phyloP scores from a whole-genome alignment of 106 monocot species.

The Ottelia alismoides region DNA sequence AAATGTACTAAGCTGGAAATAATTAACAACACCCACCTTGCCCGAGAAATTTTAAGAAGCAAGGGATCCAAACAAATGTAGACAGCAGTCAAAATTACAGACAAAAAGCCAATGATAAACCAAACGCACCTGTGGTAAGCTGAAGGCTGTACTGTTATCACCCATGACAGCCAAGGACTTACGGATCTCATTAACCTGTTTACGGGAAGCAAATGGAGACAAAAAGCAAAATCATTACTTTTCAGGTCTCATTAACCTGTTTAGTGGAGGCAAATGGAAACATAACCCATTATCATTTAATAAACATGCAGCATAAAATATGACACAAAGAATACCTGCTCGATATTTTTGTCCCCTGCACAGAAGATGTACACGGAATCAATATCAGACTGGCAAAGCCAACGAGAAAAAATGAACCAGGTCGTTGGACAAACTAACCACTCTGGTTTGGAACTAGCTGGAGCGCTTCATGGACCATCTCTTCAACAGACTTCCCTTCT shows the following conservation, averaged over 20 bases:
- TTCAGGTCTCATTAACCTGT: too few species aligned
- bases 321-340: slow-evolving; percentile 43
- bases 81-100: neutral
- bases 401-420: neutral
- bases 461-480: slow-evolving; percentile 78
- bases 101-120: slow-evolving; percentile 63
- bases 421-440: slow-evolving; percentile 42
- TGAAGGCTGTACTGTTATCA: too few species aligned
- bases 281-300: neutral
- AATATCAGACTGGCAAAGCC: slow-evolving; percentile 6
- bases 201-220: too few species aligned
- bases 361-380: too few species aligned
- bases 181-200: too few species aligned
- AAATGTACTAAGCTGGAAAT: too few species aligned
- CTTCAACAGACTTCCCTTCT: too few species aligned
- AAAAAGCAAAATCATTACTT: too few species aligned
- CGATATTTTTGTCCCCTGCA: slow-evolving; percentile 81
- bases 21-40: too few species aligned
- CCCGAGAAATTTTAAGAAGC: too few species aligned
- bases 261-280: neutral
- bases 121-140: slow-evolving; percentile 86
- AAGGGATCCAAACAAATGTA: too few species aligned
- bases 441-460: slow-evolving; percentile 54
- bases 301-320: neutral
- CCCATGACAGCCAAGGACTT: too few species aligned